Evolutionary conservation across 805 yeast species (phyloP).

Genomic region (Saccharomycopsis fodiens): DNA sequence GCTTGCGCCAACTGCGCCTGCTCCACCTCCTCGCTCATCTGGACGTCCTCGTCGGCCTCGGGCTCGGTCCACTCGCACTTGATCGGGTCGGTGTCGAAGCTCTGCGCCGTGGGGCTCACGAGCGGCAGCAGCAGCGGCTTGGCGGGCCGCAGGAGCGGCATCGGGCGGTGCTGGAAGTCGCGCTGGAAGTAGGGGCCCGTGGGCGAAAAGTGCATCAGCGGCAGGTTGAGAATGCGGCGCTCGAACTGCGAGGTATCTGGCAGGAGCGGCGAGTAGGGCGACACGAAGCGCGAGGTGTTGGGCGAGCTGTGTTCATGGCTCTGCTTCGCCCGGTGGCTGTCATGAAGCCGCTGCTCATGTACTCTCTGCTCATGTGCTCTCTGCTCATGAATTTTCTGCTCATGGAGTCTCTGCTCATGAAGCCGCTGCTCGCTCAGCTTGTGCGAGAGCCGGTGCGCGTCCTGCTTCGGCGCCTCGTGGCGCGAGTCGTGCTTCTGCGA

Average conservation of each 20-base stretch:
- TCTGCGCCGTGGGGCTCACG: constrained; percentile 6
- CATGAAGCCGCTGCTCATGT: too few species aligned
- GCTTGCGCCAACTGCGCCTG: not conserved
- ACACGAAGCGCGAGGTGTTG: not conserved
- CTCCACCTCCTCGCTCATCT: not conserved
- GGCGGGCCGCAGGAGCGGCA: not conserved
- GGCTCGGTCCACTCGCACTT: constrained; percentile 11
- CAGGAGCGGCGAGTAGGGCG: constrained; percentile 1
- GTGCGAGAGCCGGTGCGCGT: not conserved
- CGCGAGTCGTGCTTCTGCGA: too few species aligned
- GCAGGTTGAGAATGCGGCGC: not conserved
- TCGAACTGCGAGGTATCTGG: constrained; percentile 1
- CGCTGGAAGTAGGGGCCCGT: constrained; percentile 4
- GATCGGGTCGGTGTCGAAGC: constrained; percentile 2
- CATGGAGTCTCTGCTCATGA: too few species aligned
- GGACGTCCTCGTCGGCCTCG: not conserved
- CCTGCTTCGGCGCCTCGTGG: too few species aligned
- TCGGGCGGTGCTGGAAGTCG: not conserved
- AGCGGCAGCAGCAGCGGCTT: constrained; percentile 1
- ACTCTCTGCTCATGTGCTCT: too few species aligned
- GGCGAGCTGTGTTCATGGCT: too few species aligned
- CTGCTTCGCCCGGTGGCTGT: too few species aligned
- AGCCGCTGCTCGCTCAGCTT: too few species aligned
- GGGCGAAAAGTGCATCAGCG: constrained; percentile 7
- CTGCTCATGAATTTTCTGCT: too few species aligned